A percentile compares a stretch with the other conserved stretches of the same genome.
Conservation (phyloP, 371 early-diverging fungal genomes). For the Mortierella sp. region DNA sequence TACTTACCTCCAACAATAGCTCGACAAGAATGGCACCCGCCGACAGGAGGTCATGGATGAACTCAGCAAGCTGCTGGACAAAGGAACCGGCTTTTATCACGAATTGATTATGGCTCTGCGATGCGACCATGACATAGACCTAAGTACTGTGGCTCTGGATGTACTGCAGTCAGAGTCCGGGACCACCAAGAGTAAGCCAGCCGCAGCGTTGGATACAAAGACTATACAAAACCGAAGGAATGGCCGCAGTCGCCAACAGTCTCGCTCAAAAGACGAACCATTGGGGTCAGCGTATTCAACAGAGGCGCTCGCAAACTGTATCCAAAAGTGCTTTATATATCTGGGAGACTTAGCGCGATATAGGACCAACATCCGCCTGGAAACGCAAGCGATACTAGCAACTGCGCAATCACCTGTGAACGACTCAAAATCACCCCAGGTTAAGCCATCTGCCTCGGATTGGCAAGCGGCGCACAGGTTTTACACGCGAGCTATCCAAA, state of each 20-base stretch:
- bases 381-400: conserved; percentile 21
- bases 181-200: conserved; percentile 4
- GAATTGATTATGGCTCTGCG: conserved; percentile 42
- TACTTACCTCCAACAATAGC: conserved; percentile 11
- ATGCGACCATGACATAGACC: conserved; percentile 38
- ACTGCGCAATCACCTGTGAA: conserved; percentile 2
- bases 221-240: conserved; percentile 10
- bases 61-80: conserved; percentile 40
- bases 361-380: conserved; percentile 50
- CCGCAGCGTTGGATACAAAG: conserved; percentile 5
- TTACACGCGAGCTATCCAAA: conserved; percentile 33
- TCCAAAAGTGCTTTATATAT: conserved; percentile 60
- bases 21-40: conserved; percentile 22
- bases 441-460: conserved; percentile 30
- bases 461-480: conserved; percentile 43
- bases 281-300: conserved; percentile 13
- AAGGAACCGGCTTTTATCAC: conserved; percentile 54
- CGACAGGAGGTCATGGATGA: conserved; percentile 48
- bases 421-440: conserved; percentile 7
- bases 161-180: conserved; percentile 23
- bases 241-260: conserved; percentile 29
- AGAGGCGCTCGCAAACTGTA: conserved; percentile 52
- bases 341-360: conserved; percentile 61
- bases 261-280: conserved; percentile 32
- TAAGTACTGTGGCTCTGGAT: conserved; percentile 34